phyloP scores from a whole-genome alignment of 179 eudicot species.

The Heliamphora ciliata region DNA sequence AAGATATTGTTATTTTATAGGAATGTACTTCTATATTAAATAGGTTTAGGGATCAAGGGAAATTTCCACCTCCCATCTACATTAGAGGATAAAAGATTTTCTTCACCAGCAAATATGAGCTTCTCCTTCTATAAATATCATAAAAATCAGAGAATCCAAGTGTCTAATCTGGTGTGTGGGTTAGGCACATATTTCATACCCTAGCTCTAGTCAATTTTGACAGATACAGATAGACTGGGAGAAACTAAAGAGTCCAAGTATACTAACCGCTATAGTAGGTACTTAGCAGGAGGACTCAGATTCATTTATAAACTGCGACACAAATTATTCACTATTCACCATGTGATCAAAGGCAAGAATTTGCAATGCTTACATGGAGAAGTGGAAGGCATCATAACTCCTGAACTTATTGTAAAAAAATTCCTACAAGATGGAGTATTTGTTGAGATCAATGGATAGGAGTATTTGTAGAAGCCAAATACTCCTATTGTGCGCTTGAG shows the following conservation, averaged over 20 bases:
- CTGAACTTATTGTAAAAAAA: neutral
- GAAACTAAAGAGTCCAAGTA: too few relatives aligned
- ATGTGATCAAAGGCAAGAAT: neutral
- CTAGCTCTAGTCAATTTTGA: neutral
- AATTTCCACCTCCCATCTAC: neutral
- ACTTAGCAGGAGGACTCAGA: neutral
- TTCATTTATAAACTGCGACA: neutral
- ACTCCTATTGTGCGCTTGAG: neutral
- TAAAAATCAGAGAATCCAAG: neutral
- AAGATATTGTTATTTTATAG: neutral
- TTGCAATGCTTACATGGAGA: neutral
- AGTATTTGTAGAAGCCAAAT: neutral
- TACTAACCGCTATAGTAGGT: neutral
- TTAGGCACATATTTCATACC: neutral
- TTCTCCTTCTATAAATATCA: neutral
- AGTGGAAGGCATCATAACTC: slow-evolving; percentile 3
- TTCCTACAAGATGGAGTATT: neutral
- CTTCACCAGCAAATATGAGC: neutral
- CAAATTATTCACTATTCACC: neutral
- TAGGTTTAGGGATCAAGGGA: neutral
- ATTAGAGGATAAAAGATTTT: neutral
- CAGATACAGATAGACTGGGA: neutral
- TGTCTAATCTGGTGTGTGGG: neutral
- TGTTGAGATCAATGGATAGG: neutral
- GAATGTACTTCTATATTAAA: neutral